A percentile compares a stretch with the other conserved stretches of the same genome.
Evolutionary conservation across 2,329 filamentous ascomycete species (phyloP).

Genomic region (Leptodontidium sp.): DNA sequence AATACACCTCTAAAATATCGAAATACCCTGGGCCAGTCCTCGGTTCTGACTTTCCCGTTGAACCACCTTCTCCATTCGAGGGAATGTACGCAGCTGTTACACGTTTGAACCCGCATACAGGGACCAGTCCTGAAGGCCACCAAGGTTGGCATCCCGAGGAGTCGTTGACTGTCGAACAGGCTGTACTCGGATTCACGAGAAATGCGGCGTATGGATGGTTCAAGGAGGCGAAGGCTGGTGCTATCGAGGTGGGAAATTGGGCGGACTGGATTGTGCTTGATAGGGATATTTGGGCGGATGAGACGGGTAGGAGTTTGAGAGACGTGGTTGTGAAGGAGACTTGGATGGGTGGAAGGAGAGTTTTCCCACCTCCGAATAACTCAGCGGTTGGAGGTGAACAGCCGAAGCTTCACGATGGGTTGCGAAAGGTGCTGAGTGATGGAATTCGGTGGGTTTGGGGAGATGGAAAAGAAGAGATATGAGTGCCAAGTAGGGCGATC

Average conservation of each 20-base stretch:
- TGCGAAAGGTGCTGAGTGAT: background rate
- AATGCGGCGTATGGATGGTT: slow-evolving; percentile 67
- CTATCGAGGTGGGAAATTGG: slow-evolving; percentile 66
- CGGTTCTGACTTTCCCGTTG: slow-evolving; percentile 77
- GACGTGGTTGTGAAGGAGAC: slow-evolving; percentile 68
- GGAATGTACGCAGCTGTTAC: slow-evolving; percentile 75
- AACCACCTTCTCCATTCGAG: slow-evolving; percentile 71
- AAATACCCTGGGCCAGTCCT: slow-evolving; percentile 57
- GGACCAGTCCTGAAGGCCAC: slow-evolving; percentile 56
- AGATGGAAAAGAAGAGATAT: background rate
- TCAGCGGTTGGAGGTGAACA: background rate
- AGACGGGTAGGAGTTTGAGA: slow-evolving; percentile 59
- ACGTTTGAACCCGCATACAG: slow-evolving; percentile 65
- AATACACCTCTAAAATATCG: background rate
- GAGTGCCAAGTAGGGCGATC: background rate
- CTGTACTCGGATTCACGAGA: slow-evolving; percentile 67
- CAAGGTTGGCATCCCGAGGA: slow-evolving; percentile 67
- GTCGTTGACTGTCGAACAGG: slow-evolving; percentile 64
- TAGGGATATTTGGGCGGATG: slow-evolving; percentile 58
- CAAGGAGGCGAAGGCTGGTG: slow-evolving; percentile 64
- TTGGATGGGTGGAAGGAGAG: slow-evolving; percentile 66
- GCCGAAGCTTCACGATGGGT: background rate
- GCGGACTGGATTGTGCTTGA: slow-evolving; percentile 79
- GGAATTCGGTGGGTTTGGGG: background rate
- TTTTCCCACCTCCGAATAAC: slow-evolving; percentile 23